Base-by-base conservation (phyloP, 164 flowering plant species). In the Magnolia officinalis region DNA sequence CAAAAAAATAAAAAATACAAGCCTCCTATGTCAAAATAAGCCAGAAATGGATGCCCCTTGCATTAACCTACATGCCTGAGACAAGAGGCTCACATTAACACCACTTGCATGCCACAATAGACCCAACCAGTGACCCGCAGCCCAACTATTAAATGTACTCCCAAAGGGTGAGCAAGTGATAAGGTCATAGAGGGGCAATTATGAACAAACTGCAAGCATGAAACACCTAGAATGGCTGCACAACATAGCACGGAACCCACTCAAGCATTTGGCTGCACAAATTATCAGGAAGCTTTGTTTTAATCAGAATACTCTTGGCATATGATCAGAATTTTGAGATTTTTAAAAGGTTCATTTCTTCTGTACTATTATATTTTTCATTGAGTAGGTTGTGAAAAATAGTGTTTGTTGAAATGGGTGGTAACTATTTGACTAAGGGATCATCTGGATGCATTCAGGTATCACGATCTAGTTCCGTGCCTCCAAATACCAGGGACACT, bases 401-500 rank as follows among this genome's bases (percentile, higher is more conserved):
- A 52, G 14, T 55, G 61, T 55, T 55, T 16, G 18, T 55, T 11
- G 61, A 55, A 11, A 16, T 55, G 61, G 45, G 8, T 55, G 61
- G 61, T 55, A 52, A 55, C 61, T 55, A 11, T 55, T 55, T 55
- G 13, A 4, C 19, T 55, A 55, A 11, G 45, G 61, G 61, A 55
- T 55, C 51, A 50, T 67, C 0, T 65, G 37, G 63, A 67, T 76
- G 59, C 74, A 50, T n/a, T 79, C 84, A 89, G 92, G 90, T 87
- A 50, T 81, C 89, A 8, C 82, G 92, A 50, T 82, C 92, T 29
- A 81, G 86, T 83, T 87, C 89, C 49, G 83, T 89, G 65, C 90
- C 90, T 52, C 89, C 89, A 80, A 89, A 85, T 76, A 84, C 90
- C 11, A 81, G 90, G 79, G 92, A 89, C 63, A 76, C 88, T 72